A percentile compares a stretch with the other conserved stretches of the same genome.
phyloP scores from a whole-genome alignment of 768 basidiomycete species.

The Russula vinacea region DNA sequence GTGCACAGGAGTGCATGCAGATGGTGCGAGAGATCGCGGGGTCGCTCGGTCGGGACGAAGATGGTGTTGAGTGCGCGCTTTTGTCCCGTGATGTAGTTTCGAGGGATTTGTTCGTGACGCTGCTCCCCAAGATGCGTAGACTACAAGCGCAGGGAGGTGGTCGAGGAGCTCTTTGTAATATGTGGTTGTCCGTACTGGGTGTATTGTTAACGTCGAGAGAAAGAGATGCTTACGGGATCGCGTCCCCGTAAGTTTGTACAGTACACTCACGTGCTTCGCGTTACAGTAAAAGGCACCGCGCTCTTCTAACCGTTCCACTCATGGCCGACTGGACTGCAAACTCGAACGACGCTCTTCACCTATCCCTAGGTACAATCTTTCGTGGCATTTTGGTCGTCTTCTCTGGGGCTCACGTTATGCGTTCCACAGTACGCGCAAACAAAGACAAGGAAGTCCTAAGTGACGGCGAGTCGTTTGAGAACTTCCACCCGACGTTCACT shows the following conservation, averaged over 20 bases:
- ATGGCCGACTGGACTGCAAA: slow-evolving; percentile 69
- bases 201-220: slow-evolving; percentile 1
- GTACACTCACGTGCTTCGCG: neutral
- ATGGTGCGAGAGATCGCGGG: neutral
- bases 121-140: neutral
- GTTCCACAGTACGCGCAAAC: slow-evolving; percentile 58
- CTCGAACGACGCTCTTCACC: slow-evolving; percentile 70
- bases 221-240: neutral
- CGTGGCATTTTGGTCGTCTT: neutral
- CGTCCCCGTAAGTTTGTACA: neutral
- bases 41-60: neutral
- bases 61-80: neutral
- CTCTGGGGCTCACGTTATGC: neutral
- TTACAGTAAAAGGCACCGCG: neutral
- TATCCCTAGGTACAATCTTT: slow-evolving; percentile 62
- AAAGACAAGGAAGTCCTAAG: slow-evolving; percentile 58
- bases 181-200: neutral
- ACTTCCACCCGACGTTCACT: slow-evolving; percentile 86
- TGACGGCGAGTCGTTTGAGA: slow-evolving; percentile 56
- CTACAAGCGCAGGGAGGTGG: neutral
- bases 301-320: neutral
- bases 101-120: neutral
- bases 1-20: neutral
- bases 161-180: neutral
- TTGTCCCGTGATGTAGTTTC: neutral